Percentiles rank a stretch among this genome's conserved stretches.
Evolutionary conservation across 2,329 filamentous ascomycete species (phyloP).

Genomic region (Verticillium tricorpus): DNA sequence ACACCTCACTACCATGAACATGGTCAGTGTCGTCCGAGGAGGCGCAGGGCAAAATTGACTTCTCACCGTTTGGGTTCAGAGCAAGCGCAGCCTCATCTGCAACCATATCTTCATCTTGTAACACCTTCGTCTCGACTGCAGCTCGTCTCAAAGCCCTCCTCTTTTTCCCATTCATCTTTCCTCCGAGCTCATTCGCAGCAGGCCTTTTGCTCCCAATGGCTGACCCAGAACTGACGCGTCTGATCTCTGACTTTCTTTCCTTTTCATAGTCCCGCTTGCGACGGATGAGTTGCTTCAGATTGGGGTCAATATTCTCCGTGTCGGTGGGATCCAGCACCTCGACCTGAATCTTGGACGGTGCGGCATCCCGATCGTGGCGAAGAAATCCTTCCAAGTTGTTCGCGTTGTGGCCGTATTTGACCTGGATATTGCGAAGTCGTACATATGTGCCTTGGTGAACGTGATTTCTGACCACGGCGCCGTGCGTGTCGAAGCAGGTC

Average conservation of each 20-base stretch:
- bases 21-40: constrained; percentile 6
- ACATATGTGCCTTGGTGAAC: constrained; percentile 60
- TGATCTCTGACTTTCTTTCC: constrained; percentile 33
- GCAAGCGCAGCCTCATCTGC: constrained; percentile 20
- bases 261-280: constrained; percentile 63
- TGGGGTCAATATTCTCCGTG: constrained; percentile 39
- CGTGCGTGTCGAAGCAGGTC: constrained; percentile 66
- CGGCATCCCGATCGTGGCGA: constrained; percentile 50
- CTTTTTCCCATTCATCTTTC: constrained; percentile 18
- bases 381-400: constrained; percentile 67
- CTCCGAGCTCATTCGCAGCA: constrained; percentile 7
- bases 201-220: constrained; percentile 15
- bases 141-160: constrained; percentile 8
- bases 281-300: constrained; percentile 52
- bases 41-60: background rate
- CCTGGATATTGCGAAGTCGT: constrained; percentile 65
- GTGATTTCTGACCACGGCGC: constrained; percentile 47
- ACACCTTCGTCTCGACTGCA: background rate
- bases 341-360: constrained; percentile 51
- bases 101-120: constrained; percentile 17
- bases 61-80: constrained; percentile 25
- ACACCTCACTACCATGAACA: constrained; percentile 35
- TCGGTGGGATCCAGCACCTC: constrained; percentile 37
- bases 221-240: constrained; percentile 21
- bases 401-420: constrained; percentile 51